Evolutionary conservation across 495 filamentous ascomycete genomes (phyloP).

Genomic region (Pyronema domesticum): DNA sequence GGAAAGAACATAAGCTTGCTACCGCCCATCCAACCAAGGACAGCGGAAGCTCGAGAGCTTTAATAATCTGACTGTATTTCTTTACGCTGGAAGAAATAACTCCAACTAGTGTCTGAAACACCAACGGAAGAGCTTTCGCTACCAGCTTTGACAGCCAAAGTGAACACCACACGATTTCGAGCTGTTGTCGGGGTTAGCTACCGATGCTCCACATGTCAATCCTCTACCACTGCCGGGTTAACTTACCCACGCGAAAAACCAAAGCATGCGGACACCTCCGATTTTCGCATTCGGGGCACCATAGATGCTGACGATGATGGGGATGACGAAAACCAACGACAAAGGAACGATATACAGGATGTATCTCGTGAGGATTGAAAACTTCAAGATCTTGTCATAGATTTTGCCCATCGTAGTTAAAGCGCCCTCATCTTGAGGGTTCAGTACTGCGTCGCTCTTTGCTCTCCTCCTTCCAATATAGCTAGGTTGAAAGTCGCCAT

Average conservation of each 20-base stretch:
- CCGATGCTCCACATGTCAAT: background rate
- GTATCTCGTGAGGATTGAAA: constrained; percentile 73
- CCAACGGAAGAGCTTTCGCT: constrained; percentile 53
- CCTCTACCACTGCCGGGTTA: background rate
- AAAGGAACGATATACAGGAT: constrained; percentile 75
- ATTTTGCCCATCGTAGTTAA: constrained; percentile 72
- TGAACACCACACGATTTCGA: constrained; percentile 76
- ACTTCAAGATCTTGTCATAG: constrained; percentile 69
- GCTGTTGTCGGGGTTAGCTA: constrained; percentile 13
- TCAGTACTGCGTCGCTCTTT: constrained; percentile 26
- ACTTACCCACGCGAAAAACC: constrained; percentile 63
- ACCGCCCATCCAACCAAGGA: constrained; percentile 78
- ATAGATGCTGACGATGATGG: constrained; percentile 49
- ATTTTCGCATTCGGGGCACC: constrained; percentile 35
- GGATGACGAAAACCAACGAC: constrained; percentile 53
- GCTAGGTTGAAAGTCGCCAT: constrained; percentile 33
- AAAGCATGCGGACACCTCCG: constrained; percentile 48
- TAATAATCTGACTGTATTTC: constrained; percentile 51
- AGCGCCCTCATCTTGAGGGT: constrained; percentile 40
- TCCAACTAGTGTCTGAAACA: constrained; percentile 65
- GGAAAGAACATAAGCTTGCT: constrained; percentile 60
- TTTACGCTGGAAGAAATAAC: constrained; percentile 80
- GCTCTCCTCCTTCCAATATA: constrained; percentile 39
- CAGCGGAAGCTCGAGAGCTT: constrained; percentile 63
- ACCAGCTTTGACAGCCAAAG: constrained; percentile 77